Base-by-base conservation (phyloP, 345 rosid genomes). In the Firmiana major region DNA sequence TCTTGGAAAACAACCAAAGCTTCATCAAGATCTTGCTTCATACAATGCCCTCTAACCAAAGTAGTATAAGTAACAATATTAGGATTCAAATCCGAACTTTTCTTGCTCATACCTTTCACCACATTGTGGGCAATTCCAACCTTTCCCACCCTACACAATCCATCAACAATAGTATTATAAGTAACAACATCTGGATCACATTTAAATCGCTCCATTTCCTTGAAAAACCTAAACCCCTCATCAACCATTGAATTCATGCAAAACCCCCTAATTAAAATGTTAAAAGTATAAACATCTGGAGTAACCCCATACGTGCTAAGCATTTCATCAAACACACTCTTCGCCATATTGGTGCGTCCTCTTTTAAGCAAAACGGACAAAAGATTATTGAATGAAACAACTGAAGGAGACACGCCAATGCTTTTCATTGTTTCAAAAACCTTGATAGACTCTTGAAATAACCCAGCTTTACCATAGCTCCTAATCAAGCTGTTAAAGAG, bases 101-200 rank as follows among this genome's bases (percentile, higher is more conserved):
- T 91, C 63, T 73, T 86, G 67, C 72, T 46, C 97, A 92, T 91
- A 71, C 98, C 97, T 74, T 83, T 89, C 4, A 89, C 80, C 77
- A 94, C 89, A 83, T 91, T 92, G 76, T 77, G 88, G 0, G 98
- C 98, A 71, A 81, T 89, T 55, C 69, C 78, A 71, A 92, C 90
- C 78, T 94, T 94, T n/a, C 97, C 97, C 43, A 76, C 89, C 79
- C 93, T 80, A 69, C 97, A 92, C 83, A 94, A 78, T 12, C 97
- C 98, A 82, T 94, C 94, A 16, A 92, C 89, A 81, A 94, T 86
- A 10, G 92, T 87, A 84, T 91, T 94, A 82, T 91, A 94, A 0
- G 97, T 88, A 66, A 92, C 83, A 66, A 87, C 78, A 62, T 91
- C 94, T 26, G 97, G 97, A 40, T 81, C 84, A 80, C 93, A 90